phyloP scores from a whole-genome alignment of 768 basidiomycete species.

The Boletus tylopilopsis region DNA sequence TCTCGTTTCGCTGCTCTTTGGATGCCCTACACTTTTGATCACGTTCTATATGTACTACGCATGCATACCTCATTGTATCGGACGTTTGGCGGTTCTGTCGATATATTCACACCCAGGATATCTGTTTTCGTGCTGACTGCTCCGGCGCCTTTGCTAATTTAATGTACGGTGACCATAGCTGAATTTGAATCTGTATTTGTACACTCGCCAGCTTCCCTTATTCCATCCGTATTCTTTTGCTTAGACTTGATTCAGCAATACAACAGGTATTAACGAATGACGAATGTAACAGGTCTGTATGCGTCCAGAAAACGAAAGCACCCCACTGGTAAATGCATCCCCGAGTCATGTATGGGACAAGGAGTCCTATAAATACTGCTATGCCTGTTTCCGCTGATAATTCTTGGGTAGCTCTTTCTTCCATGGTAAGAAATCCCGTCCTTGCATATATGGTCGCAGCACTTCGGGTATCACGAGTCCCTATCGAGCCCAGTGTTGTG shows the following conservation, averaged over 20 bases:
- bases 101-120: slow-evolving; percentile 2
- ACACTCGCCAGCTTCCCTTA: background rate
- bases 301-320: no score
- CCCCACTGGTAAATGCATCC: no score
- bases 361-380: background rate
- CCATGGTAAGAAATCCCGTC: slow-evolving; percentile 84
- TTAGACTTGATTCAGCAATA: background rate
- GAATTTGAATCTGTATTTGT: slow-evolving; percentile 23
- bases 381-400: slow-evolving; percentile 68
- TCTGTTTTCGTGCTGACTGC: background rate
- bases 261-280: slow-evolving; percentile 1
- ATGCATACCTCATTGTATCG: slow-evolving; percentile 11
- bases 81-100: slow-evolving; percentile 3
- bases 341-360: background rate
- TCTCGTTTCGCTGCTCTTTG: background rate
- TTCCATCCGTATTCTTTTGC: background rate
- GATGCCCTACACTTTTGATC: background rate
- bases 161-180: slow-evolving; percentile 10
- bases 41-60: slow-evolving; percentile 6
- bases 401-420: slow-evolving; percentile 78
- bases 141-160: slow-evolving; percentile 18
- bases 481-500: slow-evolving; percentile 37
- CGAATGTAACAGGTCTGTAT: background rate
- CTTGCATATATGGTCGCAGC: slow-evolving; percentile 93
- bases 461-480: slow-evolving; percentile 88